Conservation (phyloP, 2,329 filamentous ascomycete genomes). For the Epicoccum sorghinum region DNA sequence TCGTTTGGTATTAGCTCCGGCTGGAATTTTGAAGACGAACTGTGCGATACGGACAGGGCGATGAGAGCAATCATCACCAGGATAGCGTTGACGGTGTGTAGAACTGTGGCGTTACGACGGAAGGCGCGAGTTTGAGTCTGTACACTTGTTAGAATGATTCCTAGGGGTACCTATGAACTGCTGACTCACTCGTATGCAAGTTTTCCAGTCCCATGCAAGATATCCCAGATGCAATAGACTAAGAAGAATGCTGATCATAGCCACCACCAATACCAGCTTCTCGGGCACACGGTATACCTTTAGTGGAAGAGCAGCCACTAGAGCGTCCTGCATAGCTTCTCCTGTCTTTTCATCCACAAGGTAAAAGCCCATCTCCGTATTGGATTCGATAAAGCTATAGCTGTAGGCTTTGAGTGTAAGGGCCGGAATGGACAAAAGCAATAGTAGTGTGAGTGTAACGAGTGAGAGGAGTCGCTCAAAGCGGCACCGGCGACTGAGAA, state of each 20-base stretch:
- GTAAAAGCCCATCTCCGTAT: conserved; percentile 38
- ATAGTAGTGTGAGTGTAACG: conserved; percentile 5
- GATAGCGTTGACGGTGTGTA: conserved; percentile 39
- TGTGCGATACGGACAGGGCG: conserved; percentile 39
- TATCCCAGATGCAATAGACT: conserved; percentile 5
- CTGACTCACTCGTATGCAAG: conserved; percentile 6
- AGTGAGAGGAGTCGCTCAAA: conserved; percentile 3
- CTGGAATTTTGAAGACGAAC: conserved; percentile 36
- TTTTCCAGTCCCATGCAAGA: conserved; percentile 12
- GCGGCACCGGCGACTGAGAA: conserved; percentile 3
- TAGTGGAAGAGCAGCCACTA: conserved; percentile 40
- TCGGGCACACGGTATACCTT: conserved; percentile 33
- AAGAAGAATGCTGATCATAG: conserved; percentile 7
- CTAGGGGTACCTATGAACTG: too few species aligned
- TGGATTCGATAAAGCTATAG: conserved; percentile 43
- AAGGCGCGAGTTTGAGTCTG: conserved; percentile 40
- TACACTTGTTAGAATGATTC: background rate
- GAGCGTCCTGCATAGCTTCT: conserved; percentile 12
- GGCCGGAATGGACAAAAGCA: conserved; percentile 3
- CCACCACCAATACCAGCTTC: conserved; percentile 9
- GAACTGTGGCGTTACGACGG: conserved; percentile 42
- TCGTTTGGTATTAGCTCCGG: conserved; percentile 28
- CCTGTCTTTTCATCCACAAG: conserved; percentile 25
- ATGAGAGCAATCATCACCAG: conserved; percentile 41
- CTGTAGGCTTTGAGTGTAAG: conserved; percentile 38